Conservation (phyloP, 305 asterid genomes). For the Fraxinus angustifolia region DNA sequence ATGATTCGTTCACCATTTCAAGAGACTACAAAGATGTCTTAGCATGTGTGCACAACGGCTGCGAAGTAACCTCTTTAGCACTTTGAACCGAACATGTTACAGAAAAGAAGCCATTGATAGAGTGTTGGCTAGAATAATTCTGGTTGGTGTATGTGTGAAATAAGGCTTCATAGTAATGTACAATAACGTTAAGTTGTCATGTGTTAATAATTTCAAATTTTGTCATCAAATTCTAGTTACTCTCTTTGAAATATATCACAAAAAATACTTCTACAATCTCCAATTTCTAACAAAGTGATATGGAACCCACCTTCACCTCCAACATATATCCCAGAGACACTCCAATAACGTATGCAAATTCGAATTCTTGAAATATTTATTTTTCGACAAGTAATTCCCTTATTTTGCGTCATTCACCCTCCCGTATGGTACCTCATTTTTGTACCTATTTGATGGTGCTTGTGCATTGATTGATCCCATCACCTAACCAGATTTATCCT, state of each 20-base stretch:
- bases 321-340: not conserved
- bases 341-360: not conserved
- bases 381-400: not conserved
- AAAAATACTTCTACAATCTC: not conserved
- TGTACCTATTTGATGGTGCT: not conserved
- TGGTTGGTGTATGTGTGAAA: not conserved
- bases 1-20: too few species aligned
- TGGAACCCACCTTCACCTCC: not conserved
- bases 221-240: not conserved
- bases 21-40: too few species aligned
- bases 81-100: slow-evolving; percentile 22
- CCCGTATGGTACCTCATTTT: not conserved
- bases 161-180: not conserved
- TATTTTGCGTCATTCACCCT: not conserved
- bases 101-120: not conserved
- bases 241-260: not conserved
- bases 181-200: not conserved
- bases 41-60: too few species aligned
- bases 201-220: not conserved
- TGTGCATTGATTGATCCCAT: not conserved
- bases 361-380: not conserved
- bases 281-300: not conserved
- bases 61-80: slow-evolving; percentile 38
- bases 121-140: slow-evolving; percentile 30
- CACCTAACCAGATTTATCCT: not conserved